Base-by-base conservation (phyloP, 805 yeast species). In the Lipomyces orientalis region DNA sequence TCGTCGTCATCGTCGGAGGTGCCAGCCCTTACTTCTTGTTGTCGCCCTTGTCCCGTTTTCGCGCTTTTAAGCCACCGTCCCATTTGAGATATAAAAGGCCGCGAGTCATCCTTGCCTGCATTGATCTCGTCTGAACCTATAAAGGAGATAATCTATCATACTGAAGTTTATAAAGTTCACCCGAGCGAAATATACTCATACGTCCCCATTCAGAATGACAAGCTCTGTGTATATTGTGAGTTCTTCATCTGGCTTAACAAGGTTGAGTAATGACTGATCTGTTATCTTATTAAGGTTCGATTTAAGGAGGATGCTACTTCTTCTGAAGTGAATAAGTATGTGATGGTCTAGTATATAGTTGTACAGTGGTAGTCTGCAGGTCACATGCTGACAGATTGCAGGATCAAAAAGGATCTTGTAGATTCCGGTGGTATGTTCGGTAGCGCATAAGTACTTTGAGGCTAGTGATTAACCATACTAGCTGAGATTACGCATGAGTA, bases 401-500 rank as follows among this genome's bases (percentile, higher is more conserved):
- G 71, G 64, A 43, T 60, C 59, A 72, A 72, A 65, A 63, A 62
- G 34, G 69, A 67, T 10, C 61, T 73, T 31, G 54, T 54, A 29
- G 67, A 63, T 54, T 58, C 69, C 12, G 75, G 75, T 43, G 75
- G 75, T 63, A 64, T 25, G 54, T 29, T 55, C 39, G 29, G 14
- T 35, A n/a, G 10, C n/a, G 12, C 39, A 16, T 22, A 54, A 25
- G n/a, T 35, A 22, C 16, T 1, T 22, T 14, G 16, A 34, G 2
- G 9, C 8, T n/a, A 29, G 33, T 1, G 16, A 22, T 29, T 43
- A 43, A 43, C n/a, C 49, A 43, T 37, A 12, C 5, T 34, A 68
- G 71, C 67, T 51, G 71, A 63, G 49, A 71, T 73, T 25, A 64
- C 63, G 33, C 75, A 73, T 37, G 75, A 73, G 60, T 73, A 73